Base-by-base conservation (phyloP, 2,329 filamentous ascomycete species). In the Penicillium italicum region DNA sequence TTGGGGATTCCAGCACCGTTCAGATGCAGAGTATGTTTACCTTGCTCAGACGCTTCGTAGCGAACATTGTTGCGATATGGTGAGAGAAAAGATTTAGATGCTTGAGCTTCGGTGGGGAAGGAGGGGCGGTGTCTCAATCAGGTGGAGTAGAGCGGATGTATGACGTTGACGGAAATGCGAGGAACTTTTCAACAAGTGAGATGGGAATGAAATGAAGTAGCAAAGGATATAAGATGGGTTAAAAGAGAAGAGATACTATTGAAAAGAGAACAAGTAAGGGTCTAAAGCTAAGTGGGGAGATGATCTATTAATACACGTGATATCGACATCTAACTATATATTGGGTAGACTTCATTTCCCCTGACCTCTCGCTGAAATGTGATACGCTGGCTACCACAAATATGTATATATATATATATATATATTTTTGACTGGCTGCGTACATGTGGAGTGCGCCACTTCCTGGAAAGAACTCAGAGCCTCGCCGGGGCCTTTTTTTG, bases 41-140 rank as follows among this genome's bases (percentile, higher is more conserved):
- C 68, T 78, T 78, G 63, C 72, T 69, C 54, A 79, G 57, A 47
- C 76, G 74, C 69, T 80, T 80, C 26, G 71, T 70, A 26, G 80
- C 78, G 61, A 82, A 82, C 78, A 82, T 81, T 30, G 24, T 52
- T 46, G 48, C 30, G 30, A 22, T 42, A 30, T 12, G 26, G 30
- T 14, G 42, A n/a, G 10, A 22, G 34, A 31, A 43, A 34, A 49
- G 30, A 22, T 28, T 37, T 26, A 45, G 28, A 36, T 41, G 31
- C 22, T 45, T 31, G 33, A 55, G 44, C 51, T 50, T 36, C n/a
- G 38, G 55, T 52, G 57, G 51, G 34, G 55, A 49, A 43, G 48
- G 20, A 43, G 43, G 55, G 34, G 45, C 26, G 48, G 47, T 46
- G 50, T 47, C 28, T 43, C 36, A 30, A 33, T 14, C 38, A 31